Percentiles rank a stretch among this genome's conserved stretches.
These are phyloP conservation scores for Heliamphora pulchella DNA, from an alignment of 179 eudicot genomes.

Conservation along the genomic window DNA sequence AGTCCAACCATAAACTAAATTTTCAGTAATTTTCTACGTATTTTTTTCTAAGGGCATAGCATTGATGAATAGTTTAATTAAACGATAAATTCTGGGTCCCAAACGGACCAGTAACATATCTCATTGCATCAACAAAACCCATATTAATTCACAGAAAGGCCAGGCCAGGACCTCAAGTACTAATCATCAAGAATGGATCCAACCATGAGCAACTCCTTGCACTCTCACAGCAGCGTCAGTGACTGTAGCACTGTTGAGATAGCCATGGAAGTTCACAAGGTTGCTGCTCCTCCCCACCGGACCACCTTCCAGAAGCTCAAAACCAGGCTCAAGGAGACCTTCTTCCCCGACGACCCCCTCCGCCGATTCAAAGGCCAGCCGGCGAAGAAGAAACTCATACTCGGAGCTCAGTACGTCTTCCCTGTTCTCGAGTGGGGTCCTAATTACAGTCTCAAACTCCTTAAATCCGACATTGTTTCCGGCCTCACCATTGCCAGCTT, in stretches of 20 bases:
- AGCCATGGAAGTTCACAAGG: slow-evolving; percentile 49
- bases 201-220: slow-evolving; percentile 6
- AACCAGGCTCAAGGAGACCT: slow-evolving; percentile 55
- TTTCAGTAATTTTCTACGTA: too few relatives aligned
- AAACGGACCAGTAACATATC: too few relatives aligned
- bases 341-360: slow-evolving; percentile 87
- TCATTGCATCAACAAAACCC: too few relatives aligned
- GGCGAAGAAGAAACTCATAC: slow-evolving; percentile 29
- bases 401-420: slow-evolving; percentile 62
- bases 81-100: too few relatives aligned
- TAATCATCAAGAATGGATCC: slow-evolving; percentile 15
- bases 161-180: too few relatives aligned
- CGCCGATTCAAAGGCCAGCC: slow-evolving; percentile 66
- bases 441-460: slow-evolving; percentile 40
- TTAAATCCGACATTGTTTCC: slow-evolving; percentile 69
- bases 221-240: background rate
- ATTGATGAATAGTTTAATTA: too few relatives aligned
- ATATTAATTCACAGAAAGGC: too few relatives aligned
- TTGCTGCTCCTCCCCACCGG: slow-evolving; percentile 55
- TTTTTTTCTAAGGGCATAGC: too few relatives aligned
- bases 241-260: slow-evolving; percentile 18
- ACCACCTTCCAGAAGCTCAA: slow-evolving; percentile 49
- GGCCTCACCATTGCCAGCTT: slow-evolving; percentile 97
- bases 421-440: slow-evolving; percentile 86
- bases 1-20: too few relatives aligned